Base-by-base conservation (phyloP, 129 eudicot genomes). In the Scalesia atractyloides region DNA sequence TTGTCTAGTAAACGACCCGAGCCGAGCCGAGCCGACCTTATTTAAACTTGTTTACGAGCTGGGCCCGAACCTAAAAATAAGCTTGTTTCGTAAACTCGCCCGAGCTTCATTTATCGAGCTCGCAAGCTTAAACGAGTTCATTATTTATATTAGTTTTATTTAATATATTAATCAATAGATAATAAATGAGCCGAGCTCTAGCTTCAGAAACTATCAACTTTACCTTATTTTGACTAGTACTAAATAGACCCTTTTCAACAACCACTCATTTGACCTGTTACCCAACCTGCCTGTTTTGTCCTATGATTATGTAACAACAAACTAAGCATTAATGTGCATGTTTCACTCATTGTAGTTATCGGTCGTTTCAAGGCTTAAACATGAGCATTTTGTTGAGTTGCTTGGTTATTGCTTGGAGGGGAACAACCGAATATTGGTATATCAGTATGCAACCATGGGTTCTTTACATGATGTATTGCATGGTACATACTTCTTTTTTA, bases 391-490 rank as follows among this genome's bases (percentile, higher is more conserved):
- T 59, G 86, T 86, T 41, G 82, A 78, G 74, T 64, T 95, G 76
- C 72, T 90, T 7, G 96, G 99, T 36, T 95, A 90, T 74, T 90
- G 93, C 72, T 79, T 95, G 64, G 99, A 95, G 77, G 79, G 73
- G 75, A 81, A 83, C 73, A 86, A 88, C 68, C 84, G 91, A 41
- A 88, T 94, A 34, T 84, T 94, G 87, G 85, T 74, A 43, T 95
- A 88, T 80, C 91, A 95, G 69, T 90, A 70, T 72, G 99, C 99
- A 76, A 79, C 96, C 63, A 86, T 71, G 97, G 98, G 98, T 64
- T 90, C 98, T 44, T 79, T 95, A 58, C 97, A 95, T 76, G 97
- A 95, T 73, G 89, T 95, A 47, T 78, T 95, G 80, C 97, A 95
- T 60, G 99, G 99, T 92, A 86, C 30, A 47, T 47, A 17, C 22